Evolutionary conservation across 352 stramenopile genomes (phyloP), one percentile per base, ranked within the genome.

Genomic region (Pythium monospermum): DNA sequence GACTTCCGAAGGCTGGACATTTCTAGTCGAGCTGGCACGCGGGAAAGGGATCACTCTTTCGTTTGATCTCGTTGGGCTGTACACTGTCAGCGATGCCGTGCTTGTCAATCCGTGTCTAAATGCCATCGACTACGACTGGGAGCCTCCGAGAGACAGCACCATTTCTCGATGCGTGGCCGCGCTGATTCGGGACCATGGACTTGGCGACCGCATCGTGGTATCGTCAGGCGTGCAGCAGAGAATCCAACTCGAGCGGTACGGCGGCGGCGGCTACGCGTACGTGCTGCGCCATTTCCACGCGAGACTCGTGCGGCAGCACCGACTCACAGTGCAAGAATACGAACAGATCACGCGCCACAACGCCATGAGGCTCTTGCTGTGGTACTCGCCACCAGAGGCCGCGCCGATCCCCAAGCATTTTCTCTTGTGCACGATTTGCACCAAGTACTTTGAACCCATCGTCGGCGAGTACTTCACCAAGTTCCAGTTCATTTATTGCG

Each of bases 381-480:
- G 83, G 73, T 94, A 90, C 54, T 54, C 65, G 8, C 47, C 80
- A 28, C 83, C 78, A 22, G 64, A 64, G 19, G 57, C 62, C n/a
- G 66, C 76, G 0, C 66, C 61, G 16, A 69, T 83, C 47, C 80
- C 80, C 23, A 91, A 91, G 49, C 67, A 87, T 48, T 91, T 77
- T 33, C 50, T 91, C 30, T 61, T 71, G 36, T 94, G 83, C 61
- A 88, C 68, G 22, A 85, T 94, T 51, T 94, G 83, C 59, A 30
- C 43, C 6, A 68, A 75, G 23, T 67, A 59, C 47, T 94, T 94
- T 52, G 83, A 94, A 61, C 83, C 83, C 8, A 82, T 94, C 50
- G 80, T 86, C 16, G 83, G 83, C 23, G 80, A 94, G 57, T 94
- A 91, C 60, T 94, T 90, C 33, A 85, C 83, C 41, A 94, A 94